Base-by-base conservation (phyloP, 2,329 filamentous ascomycete genomes). In the Grosmannia clavigera region DNA sequence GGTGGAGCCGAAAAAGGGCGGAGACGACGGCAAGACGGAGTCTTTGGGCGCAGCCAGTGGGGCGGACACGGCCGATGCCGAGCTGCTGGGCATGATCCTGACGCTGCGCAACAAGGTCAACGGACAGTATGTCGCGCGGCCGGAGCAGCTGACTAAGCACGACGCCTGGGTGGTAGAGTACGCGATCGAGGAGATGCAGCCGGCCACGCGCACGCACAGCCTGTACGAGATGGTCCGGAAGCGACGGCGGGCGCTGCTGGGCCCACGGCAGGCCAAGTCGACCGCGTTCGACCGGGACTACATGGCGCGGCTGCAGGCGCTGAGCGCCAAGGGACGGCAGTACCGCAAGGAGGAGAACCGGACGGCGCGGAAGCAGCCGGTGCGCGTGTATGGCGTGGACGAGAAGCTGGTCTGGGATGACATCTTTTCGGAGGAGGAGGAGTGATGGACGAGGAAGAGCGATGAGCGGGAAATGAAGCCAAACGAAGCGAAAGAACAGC, bases 111-210 rank as follows among this genome's bases (percentile, higher is more conserved):
- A 88, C 75, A 82, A 81, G 64, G 80, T 95, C 59, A 86, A 94
- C 67, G 85, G 81, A 22, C 59, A 74, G 14, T 79, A 81, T 59
- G 81, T 90, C 1, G 68, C 74, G 0, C 84, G 90, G 3, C 88
- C 90, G 0, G 64, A 72, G 1, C 65, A 76, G 0, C 69, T 86
- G 54, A 70, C 58, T 0, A 38, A 66, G 16, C 25, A 11, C 6
- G 70, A 69, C 61, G 83, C 64, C 67, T 96, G 92, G 92, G 70
- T 74, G 0, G 75, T 96, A n/a, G 83, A 94, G 66, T 96, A 95
- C 71, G 79, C 84, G 43, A 73, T 96, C 55, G 78, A 80, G 54
- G 87, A 65, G 46, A 66, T 66, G 25, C 10, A 33, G 35, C 14
- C 31, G 25, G 29, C 31, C 5, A 16, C 22, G 25, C 62, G 62